Conservation (phyloP, 306 rosid genomes). For the Lathyrus oleraceus region DNA sequence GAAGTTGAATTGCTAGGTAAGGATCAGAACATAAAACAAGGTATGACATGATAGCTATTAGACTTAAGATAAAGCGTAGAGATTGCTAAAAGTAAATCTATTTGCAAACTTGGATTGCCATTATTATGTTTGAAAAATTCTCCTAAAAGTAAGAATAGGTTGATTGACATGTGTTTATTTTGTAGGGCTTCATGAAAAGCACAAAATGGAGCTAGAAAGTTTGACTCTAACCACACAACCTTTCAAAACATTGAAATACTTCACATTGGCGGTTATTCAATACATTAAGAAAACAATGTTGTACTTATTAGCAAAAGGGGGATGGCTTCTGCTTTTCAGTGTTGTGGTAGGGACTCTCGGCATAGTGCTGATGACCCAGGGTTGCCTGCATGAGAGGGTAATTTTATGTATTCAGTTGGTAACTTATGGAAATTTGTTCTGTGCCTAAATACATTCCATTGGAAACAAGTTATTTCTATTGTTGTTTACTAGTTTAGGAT, state of each 20-base stretch:
- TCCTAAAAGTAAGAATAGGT: not conserved
- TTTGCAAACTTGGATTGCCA: slow-evolving; percentile 9
- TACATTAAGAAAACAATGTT: slow-evolving; percentile 53
- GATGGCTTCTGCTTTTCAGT: slow-evolving; percentile 84
- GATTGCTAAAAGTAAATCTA: slow-evolving; percentile 12
- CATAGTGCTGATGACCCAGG: slow-evolving; percentile 63
- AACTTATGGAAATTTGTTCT: slow-evolving; percentile 9
- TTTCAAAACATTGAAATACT: slow-evolving; percentile 76
- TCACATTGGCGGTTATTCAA: slow-evolving; percentile 66
- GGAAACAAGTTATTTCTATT: slow-evolving; percentile 2
- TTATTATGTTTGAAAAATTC: slow-evolving; percentile 24
- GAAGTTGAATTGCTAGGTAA: not conserved
- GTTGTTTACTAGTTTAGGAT: not conserved
- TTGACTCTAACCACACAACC: slow-evolving; percentile 82
- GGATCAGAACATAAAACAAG: not conserved
- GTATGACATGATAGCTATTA: not conserved
- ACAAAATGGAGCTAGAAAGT: slow-evolving; percentile 70
- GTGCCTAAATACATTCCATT: not conserved
- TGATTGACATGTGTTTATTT: slow-evolving; percentile 37
- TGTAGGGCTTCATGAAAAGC: slow-evolving; percentile 61
- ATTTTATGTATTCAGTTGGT: slow-evolving; percentile 22
- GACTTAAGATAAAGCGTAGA: slow-evolving; percentile 11
- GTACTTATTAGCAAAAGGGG: slow-evolving; percentile 75
- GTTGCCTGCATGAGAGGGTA: slow-evolving; percentile 83
- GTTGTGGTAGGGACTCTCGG: slow-evolving; percentile 51